Evolutionary conservation across 2,329 filamentous ascomycete genomes (phyloP), one percentile per base, ranked within the genome.

Genomic region (Incumbomyces delicatus): DNA sequence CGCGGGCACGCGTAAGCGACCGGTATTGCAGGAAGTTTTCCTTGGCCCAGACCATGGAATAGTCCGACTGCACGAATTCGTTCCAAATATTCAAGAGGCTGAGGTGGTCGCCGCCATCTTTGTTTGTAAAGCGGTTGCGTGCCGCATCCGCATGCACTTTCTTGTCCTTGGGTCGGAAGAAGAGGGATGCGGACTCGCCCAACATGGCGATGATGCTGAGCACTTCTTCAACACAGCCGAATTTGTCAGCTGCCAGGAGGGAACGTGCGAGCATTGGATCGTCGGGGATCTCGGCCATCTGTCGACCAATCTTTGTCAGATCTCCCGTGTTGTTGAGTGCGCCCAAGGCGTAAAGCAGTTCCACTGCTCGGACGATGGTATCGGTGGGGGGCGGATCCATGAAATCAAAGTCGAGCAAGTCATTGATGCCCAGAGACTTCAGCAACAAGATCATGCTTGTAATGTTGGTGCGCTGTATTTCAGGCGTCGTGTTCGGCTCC

Each of bases 131-230:
- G 1, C 90, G 80, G 31, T 84, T 83, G 12, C 88, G 81, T 0
- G 92, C 92, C 51, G 85, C 87, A 64, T 98, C 90, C 11, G 92
- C 92, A 60, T 95, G 87, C 22, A 95, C 83, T 64, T 95, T 95
- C 72, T 96, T 95, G 68, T 98, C 89, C 62, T 95, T 95, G 16
- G 92, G 89, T 0, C 88, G 77, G 74, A 94, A 94, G 72, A 95
- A 98, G 4, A 98, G 76, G 0, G 88, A 83, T 3, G 83, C 87
- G 1, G 86, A 80, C 67, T 96, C 92, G 50, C 85, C 81, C 1
- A 96, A 76, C 86, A 96, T 95, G 35, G 89, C 81, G n/a, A 96
- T 87, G 41, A 96, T 87, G 0, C 85, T 88, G 13, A 98, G 71
- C 0, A 96, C 80, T 66, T 98, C 92, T 50, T 94, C 87, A 0